Base-by-base conservation (phyloP, 1,284 basidiomycete species). In the Calocybe gambosa region DNA sequence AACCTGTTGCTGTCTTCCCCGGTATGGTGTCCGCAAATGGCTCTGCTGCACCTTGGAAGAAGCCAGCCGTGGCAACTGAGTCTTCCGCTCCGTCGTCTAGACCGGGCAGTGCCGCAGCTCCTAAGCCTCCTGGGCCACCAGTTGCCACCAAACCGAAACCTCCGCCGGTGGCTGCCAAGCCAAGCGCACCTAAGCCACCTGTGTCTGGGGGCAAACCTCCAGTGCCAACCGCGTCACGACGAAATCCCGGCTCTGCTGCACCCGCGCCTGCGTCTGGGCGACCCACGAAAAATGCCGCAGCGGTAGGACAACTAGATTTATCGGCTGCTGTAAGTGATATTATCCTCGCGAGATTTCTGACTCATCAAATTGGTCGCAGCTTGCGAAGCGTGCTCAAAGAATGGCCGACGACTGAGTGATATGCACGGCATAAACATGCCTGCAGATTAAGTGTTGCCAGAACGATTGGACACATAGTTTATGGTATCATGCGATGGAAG, bases 31-130 rank as follows among this genome's bases (percentile, higher is more conserved):
- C 81, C 3, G 63, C 72, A 1, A 86, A 87, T 59, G 85, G 85
- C 1, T 78, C 82, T 1, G 70, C 80, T 13, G 63, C 81, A 1
- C 84, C 85, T 1, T 89, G 85, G 85, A 88, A 87, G 69, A 86
- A 78, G 64, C 58, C 68, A 2, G 53, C 68, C 15, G 51, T 64
- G 2, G 54, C 66, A 1, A 58, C 65, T 3, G 39, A 9, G 8
- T 36, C 35, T 12, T 66, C 68, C 5, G 73, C 78, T 4, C 75
- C 82, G 3, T 65, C 67, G 42, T 84, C 85, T 10, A 66, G 82
- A 39, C 78, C 85, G 0, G 65, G 68, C 0, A 81, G 74, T 56
- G 66, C 74, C 0, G 49, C 74, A n/a, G 76, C 62, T 19, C 56
- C 59, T 8, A 77, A 72, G 50, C 65, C 70, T 4, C 66, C 73